Evolutionary conservation across 306 rosid species (phyloP), one percentile per base, ranked within the genome.

Genomic region (Dryas drummondii): DNA sequence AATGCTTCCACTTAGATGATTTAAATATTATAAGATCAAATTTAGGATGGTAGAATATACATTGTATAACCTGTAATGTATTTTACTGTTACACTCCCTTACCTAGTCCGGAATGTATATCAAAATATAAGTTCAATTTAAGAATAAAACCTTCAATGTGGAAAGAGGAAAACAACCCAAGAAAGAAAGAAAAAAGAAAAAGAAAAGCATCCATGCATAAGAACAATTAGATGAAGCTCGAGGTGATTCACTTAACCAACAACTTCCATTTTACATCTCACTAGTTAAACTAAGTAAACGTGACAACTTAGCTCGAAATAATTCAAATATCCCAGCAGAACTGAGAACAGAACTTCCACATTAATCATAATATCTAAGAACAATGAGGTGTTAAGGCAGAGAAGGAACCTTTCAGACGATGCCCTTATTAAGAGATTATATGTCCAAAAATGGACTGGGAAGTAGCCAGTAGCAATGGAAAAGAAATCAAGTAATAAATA

Each of bases 401-500:
- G 50, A 49, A 49, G 9, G 15, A 27, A 42, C 47, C 4, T 12
- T 53, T 19, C 55, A 53, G 10, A 45, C 12, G 42, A 52, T 69
- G 41, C 14, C 42, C 19, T 66, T 19, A 46, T 50, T 22, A 12
- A 7, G 58, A 50, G 13, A 14, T 68, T 6, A 27, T n/a, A 6
- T 48, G 14, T 50, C 5, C 7, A 4, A 49, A 5, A 68, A 66
- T 19, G 58, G 15, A 49, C 9, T 47, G n/a, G 26, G 49, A 61
- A 16, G 49, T 6, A 44, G 14, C 66, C 26, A 55, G 55, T 5
- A 9, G 4, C 37, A 59, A 72, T 46, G 15, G 6, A 12, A 48
- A 48, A 13, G 48, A 48, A 73, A 73, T 52, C 41, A 73, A 76
- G 48, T 27, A 68, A 52, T 7, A 11, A 41, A 46, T 71, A 17